phyloP scores from a whole-genome alignment of 2,329 filamentous ascomycete species.

The Microcyclosporella mali region DNA sequence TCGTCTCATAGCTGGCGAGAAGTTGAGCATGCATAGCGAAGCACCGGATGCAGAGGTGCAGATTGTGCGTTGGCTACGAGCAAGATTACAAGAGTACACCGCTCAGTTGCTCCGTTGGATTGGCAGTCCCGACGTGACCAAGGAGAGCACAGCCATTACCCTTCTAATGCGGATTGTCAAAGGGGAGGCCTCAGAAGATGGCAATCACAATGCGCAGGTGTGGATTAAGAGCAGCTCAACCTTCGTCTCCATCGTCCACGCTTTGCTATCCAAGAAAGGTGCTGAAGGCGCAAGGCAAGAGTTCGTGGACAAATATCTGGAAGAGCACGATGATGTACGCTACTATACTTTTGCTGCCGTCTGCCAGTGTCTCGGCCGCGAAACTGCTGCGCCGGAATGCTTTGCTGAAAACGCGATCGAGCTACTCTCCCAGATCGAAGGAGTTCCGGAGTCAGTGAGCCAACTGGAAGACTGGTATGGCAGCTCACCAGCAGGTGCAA shows the following conservation, averaged over 20 bases:
- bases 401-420: constrained; percentile 55
- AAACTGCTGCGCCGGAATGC: constrained; percentile 26
- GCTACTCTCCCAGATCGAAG: constrained; percentile 61
- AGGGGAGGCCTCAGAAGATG: constrained; percentile 60
- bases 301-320: constrained; percentile 71
- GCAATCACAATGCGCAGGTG: constrained; percentile 47
- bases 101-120: constrained; percentile 53
- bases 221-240: constrained; percentile 58
- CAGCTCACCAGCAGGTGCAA: constrained; percentile 58
- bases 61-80: constrained; percentile 72
- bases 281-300: constrained; percentile 59
- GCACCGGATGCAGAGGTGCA: constrained; percentile 67
- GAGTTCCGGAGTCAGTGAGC: constrained; percentile 60
- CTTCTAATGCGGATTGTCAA: constrained; percentile 80
- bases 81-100: constrained; percentile 62
- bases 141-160: constrained; percentile 63
- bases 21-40: constrained; percentile 58
- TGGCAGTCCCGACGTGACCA: constrained; percentile 53
- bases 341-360: constrained; percentile 74
- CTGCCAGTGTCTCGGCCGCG: constrained; percentile 45
- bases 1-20: constrained; percentile 68
- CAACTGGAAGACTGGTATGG: constrained; percentile 66
- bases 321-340: constrained; percentile 75
- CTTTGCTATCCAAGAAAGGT: constrained; percentile 53
- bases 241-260: constrained; percentile 58